Percentiles rank a stretch among this genome's conserved stretches.
phyloP scores from a whole-genome alignment of 169 alveolate genomes.

The Toxoplasma gondii region DNA sequence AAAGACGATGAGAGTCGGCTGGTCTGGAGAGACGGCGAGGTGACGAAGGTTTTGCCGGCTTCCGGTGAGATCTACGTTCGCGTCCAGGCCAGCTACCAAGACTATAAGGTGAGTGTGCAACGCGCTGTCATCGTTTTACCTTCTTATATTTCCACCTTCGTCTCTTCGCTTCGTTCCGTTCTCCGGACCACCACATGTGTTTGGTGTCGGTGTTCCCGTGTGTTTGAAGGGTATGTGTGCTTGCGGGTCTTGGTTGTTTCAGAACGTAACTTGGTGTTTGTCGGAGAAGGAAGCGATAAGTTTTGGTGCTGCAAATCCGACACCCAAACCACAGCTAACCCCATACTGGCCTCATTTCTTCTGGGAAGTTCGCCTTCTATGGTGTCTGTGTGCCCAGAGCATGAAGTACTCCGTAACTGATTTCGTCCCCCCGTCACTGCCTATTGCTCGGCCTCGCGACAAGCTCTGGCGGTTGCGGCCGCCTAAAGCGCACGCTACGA shows the following conservation, averaged over 20 bases:
- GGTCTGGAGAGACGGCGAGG: slow-evolving; percentile 68
- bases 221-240: too few species aligned
- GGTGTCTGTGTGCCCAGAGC: not conserved
- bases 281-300: too few species aligned
- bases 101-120: not conserved
- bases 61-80: slow-evolving; percentile 38
- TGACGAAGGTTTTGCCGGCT: slow-evolving; percentile 41
- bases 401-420: slow-evolving; percentile 41
- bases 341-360: not conserved
- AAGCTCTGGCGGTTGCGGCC: slow-evolving; percentile 66
- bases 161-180: not conserved
- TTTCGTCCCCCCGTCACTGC: slow-evolving; percentile 61
- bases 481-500: slow-evolving; percentile 8
- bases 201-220: not conserved
- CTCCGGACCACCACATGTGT: not conserved
- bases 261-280: too few species aligned
- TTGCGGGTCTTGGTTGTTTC: too few species aligned
- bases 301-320: too few species aligned
- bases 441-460: slow-evolving; percentile 44
- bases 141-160: too few species aligned
- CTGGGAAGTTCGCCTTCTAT: not conserved
- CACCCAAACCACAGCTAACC: too few species aligned
- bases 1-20: slow-evolving; percentile 40
- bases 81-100: slow-evolving; percentile 19
- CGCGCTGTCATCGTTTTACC: not conserved